Base-by-base conservation (phyloP, 2,329 filamentous ascomycete species). In the Ophiostoma sp. region DNA sequence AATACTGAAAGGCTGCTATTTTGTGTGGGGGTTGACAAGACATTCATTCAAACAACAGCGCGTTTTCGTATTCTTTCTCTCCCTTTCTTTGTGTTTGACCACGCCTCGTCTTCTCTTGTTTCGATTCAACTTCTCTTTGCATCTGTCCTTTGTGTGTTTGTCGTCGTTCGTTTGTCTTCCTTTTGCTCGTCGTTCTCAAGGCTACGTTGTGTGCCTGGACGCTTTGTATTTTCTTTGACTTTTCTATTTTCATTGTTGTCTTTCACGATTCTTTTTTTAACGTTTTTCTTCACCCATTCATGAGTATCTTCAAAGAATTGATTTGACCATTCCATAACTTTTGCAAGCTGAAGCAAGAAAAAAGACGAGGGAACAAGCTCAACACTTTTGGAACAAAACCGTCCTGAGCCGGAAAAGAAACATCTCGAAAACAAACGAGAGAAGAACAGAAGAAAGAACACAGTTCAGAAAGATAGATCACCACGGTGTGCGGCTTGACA, bases 11-110 rank as follows among this genome's bases (percentile, higher is more conserved):
- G 14, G 40, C 60, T 44, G 60, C 40, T 42, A 27, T 55, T 55
- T 58, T 68, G 65, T 44, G 40, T 66, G 49, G 65, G 62, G 66
- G 66, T 58, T 66, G n/a, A 63, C 66, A 67, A 27, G 60, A 66
- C 63, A 36, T 58, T 47, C 69, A 66, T 68, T 70, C 69, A 70
- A 70, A 66, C 65, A 40, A 93, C 97, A 77, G 93, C 96, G 79
- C 60, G 6, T 44, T 68, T n/a, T 7, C 41, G 14, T 66, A 66
- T 66, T 65, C 58, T 38, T 47, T 67, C 14, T 55, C 83, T 92
- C 45, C 45, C 27, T 65, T 60, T 55, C 42, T 65, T 65, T 18
- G 44, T 65, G 42, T 45, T 38, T 40, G 27, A 65, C 40, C 4
- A 38, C 7, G 49, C 27, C 27, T 55, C 18, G 8, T 63, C 40